These are phyloP conservation scores for Verticillium nubilum DNA, from an alignment of 2,329 filamentous ascomycete genomes.

Conservation along the genomic window DNA sequence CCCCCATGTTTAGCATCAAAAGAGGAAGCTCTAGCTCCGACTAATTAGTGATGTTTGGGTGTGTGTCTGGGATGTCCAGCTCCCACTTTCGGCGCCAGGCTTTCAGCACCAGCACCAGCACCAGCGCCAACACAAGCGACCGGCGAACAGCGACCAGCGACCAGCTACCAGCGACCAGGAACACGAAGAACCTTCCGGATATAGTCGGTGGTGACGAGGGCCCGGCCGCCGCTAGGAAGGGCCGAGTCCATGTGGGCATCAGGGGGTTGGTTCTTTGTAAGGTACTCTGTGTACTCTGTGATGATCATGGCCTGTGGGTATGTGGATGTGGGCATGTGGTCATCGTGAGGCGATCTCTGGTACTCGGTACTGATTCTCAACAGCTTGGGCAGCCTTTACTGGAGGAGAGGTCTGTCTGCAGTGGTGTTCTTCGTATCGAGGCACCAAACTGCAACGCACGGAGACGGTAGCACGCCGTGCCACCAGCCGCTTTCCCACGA, in stretches of 20 bases:
- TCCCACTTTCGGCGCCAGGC: no score
- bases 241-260: neutral
- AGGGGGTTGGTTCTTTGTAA: neutral
- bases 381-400: no score
- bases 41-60: neutral
- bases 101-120: no score
- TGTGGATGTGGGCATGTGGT: no score
- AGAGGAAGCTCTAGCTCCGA: neutral
- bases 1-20: neutral
- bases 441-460: no score
- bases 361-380: no score
- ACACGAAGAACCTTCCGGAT: neutral
- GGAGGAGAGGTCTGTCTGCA: neutral
- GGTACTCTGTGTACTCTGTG: neutral
- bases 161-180: neutral
- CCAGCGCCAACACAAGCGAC: no score
- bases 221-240: neutral
- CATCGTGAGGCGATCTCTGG: no score
- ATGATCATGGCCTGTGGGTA: neutral
- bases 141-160: no score
- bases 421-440: neutral
- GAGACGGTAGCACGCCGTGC: neutral
- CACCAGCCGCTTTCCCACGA: neutral
- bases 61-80: no score
- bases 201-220: neutral